Conservation (phyloP, 2,329 filamentous ascomycete species). For the Bertia moriformis region DNA sequence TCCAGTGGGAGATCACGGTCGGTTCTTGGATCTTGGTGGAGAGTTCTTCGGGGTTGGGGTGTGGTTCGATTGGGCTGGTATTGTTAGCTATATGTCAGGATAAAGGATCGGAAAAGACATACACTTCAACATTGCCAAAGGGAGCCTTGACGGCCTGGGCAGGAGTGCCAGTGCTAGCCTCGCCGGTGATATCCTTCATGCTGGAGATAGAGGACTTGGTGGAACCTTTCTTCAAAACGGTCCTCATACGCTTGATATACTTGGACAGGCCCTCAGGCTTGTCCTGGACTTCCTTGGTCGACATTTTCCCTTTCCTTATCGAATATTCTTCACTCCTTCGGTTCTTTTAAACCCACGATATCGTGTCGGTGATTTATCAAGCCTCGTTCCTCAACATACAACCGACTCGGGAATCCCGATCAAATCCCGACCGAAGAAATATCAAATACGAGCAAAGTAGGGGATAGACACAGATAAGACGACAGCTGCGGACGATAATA, state of each 20-base stretch:
- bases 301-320: no score
- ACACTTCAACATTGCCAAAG: no score
- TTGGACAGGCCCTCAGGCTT: conserved; percentile 17
- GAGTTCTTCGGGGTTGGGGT: not conserved
- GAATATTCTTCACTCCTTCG: no score
- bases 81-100: not conserved
- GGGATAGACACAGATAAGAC: not conserved
- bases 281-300: conserved; percentile 2
- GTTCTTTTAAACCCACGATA: no score
- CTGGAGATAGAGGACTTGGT: conserved; percentile 12
- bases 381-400: no score
- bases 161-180: not conserved
- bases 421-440: not conserved
- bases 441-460: not conserved
- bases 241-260: conserved; percentile 21
- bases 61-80: not conserved
- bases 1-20: conserved; percentile 5
- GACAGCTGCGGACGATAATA: not conserved
- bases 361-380: not conserved
- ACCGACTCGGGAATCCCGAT: no score
- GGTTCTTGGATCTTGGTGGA: not conserved
- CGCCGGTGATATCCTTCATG: conserved; percentile 5
- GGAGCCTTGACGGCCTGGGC: no score
- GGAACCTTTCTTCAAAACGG: conserved; percentile 15
- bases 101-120: not conserved